A percentile compares a stretch with the other conserved stretches of the same genome.
phyloP scores from a whole-genome alignment of 2,329 filamentous ascomycete genomes.

The Colletotrichum brevisporum region DNA sequence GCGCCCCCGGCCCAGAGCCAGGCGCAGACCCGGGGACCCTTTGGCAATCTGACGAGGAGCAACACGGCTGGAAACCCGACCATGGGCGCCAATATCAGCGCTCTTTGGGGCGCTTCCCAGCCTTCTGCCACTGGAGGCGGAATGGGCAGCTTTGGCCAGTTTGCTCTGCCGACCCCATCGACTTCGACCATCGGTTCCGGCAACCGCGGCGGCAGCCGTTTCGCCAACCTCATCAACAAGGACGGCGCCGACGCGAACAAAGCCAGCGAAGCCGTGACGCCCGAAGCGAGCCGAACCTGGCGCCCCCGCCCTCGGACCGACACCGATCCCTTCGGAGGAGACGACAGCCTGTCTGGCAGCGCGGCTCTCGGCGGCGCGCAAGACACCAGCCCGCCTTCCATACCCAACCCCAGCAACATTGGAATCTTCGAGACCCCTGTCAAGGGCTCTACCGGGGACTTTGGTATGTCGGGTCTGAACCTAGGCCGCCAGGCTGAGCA shows the following conservation, averaged over 20 bases:
- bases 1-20: slow-evolving; percentile 43
- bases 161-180: slow-evolving; percentile 74
- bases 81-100: slow-evolving; percentile 56
- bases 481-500: slow-evolving; percentile 70
- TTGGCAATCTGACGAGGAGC: slow-evolving; percentile 66
- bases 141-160: slow-evolving; percentile 92
- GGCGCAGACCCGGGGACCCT: slow-evolving; percentile 52
- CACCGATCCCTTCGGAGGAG: slow-evolving; percentile 84
- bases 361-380: slow-evolving; percentile 82
- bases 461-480: slow-evolving; percentile 73
- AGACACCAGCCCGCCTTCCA: slow-evolving; percentile 70
- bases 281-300: slow-evolving; percentile 64
- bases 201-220: slow-evolving; percentile 82
- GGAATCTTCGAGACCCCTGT: slow-evolving; percentile 67
- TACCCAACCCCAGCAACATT: slow-evolving; percentile 52
- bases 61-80: slow-evolving; percentile 66
- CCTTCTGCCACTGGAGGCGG: slow-evolving; percentile 54
- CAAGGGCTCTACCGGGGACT: slow-evolving; percentile 69
- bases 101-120: slow-evolving; percentile 58
- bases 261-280: slow-evolving; percentile 60
- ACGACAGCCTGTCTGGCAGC: slow-evolving; percentile 75
- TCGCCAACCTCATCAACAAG: slow-evolving; percentile 88
- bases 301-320: slow-evolving; percentile 76
- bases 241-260: slow-evolving; percentile 74
- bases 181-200: slow-evolving; percentile 70